Evolutionary conservation across 2,329 filamentous ascomycete genomes (phyloP).

Genomic region (Colletotrichum abscissum): DNA sequence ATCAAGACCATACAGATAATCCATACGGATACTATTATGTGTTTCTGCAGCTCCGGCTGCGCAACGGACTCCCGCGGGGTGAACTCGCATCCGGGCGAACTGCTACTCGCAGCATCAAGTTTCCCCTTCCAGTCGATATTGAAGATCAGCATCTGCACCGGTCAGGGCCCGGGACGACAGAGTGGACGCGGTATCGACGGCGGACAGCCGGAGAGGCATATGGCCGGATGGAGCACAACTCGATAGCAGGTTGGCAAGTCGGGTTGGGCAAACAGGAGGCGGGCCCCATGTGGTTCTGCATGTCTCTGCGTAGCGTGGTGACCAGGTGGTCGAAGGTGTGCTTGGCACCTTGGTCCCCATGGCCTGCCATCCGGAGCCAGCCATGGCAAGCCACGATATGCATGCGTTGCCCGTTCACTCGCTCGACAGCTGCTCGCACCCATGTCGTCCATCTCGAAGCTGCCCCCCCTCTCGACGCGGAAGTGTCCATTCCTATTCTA

Average conservation of each 20-base stretch:
- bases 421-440: slow-evolving; percentile 41
- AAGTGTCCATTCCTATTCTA: slow-evolving; percentile 33
- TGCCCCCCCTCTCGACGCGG: slow-evolving; percentile 15
- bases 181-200: slow-evolving; percentile 20
- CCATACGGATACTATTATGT: not conserved
- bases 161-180: slow-evolving; percentile 8
- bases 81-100: slow-evolving; percentile 12
- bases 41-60: slow-evolving; percentile 22
- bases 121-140: slow-evolving; percentile 4
- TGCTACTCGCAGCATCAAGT: not conserved
- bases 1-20: not conserved
- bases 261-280: slow-evolving; percentile 20
- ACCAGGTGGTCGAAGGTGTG: slow-evolving; percentile 37
- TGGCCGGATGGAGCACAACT: slow-evolving; percentile 3
- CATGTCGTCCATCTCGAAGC: slow-evolving; percentile 40
- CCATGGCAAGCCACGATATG: slow-evolving; percentile 35
- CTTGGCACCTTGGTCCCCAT: slow-evolving; percentile 31
- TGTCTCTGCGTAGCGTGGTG: slow-evolving; percentile 38
- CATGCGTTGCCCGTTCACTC: slow-evolving; percentile 46
- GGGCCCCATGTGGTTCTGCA: slow-evolving; percentile 28
- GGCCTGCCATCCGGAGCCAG: slow-evolving; percentile 22
- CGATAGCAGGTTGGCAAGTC: slow-evolving; percentile 25
- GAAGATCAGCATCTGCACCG: slow-evolving; percentile 19
- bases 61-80: slow-evolving; percentile 6
- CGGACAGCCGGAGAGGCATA: slow-evolving; percentile 29